Percentiles rank a stretch among this genome's conserved stretches.
These are phyloP conservation scores for Apiospora aurea DNA, from an alignment of 2,329 filamentous ascomycete genomes.

Conservation along the genomic window DNA sequence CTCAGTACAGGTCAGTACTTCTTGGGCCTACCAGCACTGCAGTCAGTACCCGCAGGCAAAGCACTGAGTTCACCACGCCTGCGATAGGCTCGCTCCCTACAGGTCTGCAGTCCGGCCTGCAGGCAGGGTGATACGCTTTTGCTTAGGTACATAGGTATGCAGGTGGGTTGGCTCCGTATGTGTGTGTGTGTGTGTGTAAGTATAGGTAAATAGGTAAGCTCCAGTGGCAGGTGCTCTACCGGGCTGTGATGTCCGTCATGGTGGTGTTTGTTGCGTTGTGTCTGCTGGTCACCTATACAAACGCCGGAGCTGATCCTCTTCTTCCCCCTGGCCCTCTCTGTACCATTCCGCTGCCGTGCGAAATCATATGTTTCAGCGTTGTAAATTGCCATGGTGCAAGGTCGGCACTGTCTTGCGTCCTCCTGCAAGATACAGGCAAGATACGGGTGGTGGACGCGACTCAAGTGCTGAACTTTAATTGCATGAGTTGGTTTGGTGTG, in stretches of 20 bases:
- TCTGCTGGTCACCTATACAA: background rate
- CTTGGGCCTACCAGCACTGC: background rate
- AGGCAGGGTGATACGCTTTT: background rate
- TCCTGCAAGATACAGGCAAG: slow-evolving; percentile 7
- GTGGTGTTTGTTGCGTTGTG: too few species aligned
- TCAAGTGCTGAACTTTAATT: slow-evolving; percentile 14
- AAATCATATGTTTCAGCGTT: slow-evolving; percentile 16
- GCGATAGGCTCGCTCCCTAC: slow-evolving; percentile 1
- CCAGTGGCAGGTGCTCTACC: too few species aligned
- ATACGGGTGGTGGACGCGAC: slow-evolving; percentile 16
- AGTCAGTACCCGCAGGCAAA: background rate
- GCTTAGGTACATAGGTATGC: background rate
- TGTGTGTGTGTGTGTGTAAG: too few species aligned
- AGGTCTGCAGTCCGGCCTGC: background rate
- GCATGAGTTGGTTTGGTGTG: slow-evolving; percentile 11
- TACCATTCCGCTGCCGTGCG: background rate
- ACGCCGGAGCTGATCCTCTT: background rate
- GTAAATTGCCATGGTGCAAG: slow-evolving; percentile 6
- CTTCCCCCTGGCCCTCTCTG: background rate
- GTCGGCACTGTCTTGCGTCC: background rate
- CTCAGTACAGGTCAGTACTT: background rate
- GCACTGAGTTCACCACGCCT: background rate
- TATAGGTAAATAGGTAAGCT: background rate
- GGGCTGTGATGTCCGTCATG: too few species aligned
- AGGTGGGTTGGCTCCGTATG: too few species aligned